A percentile compares a stretch with the other conserved stretches of the same genome.
These are phyloP conservation scores for Lactarius trivialis DNA, from an alignment of 768 basidiomycete genomes.

Conservation along the genomic window DNA sequence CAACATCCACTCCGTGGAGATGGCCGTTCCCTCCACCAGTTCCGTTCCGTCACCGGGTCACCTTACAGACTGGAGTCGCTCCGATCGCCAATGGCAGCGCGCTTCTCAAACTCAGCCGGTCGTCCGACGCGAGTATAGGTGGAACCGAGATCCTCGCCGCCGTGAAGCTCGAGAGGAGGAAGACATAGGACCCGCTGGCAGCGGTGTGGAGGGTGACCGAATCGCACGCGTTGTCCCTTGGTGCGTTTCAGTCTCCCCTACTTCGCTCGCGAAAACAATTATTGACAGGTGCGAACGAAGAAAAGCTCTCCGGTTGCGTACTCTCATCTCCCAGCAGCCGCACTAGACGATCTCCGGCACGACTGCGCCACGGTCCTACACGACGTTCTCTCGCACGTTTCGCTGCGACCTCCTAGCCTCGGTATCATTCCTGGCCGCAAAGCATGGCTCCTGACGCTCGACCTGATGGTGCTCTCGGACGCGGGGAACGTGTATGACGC, in stretches of 20 bases:
- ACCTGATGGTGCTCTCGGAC: slow-evolving; percentile 67
- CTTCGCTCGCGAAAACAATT: neutral
- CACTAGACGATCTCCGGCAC: slow-evolving; percentile 70
- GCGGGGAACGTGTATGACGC: slow-evolving; percentile 73
- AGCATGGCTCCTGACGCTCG: slow-evolving; percentile 70
- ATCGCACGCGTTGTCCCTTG: slow-evolving; percentile 68
- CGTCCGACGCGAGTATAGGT: slow-evolving; percentile 46
- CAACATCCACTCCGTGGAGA: slow-evolving; percentile 65
- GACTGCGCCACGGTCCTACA: slow-evolving; percentile 62
- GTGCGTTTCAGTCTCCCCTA: slow-evolving; percentile 42
- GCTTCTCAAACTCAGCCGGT: slow-evolving; percentile 60
- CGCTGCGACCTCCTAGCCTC: slow-evolving; percentile 62
- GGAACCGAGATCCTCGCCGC: slow-evolving; percentile 79
- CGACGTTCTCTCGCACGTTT: slow-evolving; percentile 57
- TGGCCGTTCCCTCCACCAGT: slow-evolving; percentile 63
- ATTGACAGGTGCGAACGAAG: slow-evolving; percentile 33
- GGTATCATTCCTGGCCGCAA: slow-evolving; percentile 44
- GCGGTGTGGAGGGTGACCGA: slow-evolving; percentile 50
- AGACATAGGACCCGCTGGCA: slow-evolving; percentile 36
- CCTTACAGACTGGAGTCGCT: slow-evolving; percentile 70
- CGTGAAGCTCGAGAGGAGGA: slow-evolving; percentile 76
- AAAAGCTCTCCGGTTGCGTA: slow-evolving; percentile 77
- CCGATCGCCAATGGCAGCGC: slow-evolving; percentile 85
- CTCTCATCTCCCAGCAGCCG: slow-evolving; percentile 52
- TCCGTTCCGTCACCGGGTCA: slow-evolving; percentile 57